A percentile compares a stretch with the other conserved stretches of the same genome.
Conservation (phyloP, 2,329 filamentous ascomycete species). For the Monosporascus sp. region DNA sequence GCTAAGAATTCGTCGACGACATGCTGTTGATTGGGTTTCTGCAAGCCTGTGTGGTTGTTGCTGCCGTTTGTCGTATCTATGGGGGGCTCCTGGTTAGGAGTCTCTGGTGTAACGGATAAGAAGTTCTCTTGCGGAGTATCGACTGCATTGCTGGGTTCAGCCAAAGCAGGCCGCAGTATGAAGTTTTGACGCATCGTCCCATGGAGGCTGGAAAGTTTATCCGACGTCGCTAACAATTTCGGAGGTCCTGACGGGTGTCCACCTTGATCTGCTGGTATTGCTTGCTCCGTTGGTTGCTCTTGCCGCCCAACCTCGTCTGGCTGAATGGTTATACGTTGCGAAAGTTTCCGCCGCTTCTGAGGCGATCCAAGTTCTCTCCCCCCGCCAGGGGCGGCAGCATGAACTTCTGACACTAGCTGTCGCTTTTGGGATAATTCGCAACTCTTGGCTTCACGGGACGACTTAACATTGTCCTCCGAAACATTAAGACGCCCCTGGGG, state of each 20-base stretch:
- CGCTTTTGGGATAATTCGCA: too few relatives aligned
- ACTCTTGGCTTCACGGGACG: too few relatives aligned
- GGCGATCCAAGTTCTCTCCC: background rate
- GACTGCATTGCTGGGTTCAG: background rate
- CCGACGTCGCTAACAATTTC: background rate
- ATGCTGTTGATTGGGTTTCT: too few relatives aligned
- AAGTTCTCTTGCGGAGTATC: background rate
- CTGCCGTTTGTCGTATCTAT: too few relatives aligned
- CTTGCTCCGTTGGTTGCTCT: background rate
- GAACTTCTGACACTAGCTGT: too few relatives aligned
- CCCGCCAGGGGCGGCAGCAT: too few relatives aligned
- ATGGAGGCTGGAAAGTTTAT: background rate
- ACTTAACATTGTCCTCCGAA: background rate
- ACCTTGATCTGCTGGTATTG: background rate
- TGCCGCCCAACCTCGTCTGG: background rate
- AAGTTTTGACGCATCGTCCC: background rate
- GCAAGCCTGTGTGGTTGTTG: too few relatives aligned
- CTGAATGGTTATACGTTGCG: background rate
- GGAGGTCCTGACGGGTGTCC: background rate
- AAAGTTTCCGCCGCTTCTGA: conserved; percentile 1
- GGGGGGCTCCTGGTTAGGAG: too few relatives aligned
- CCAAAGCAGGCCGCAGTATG: background rate
- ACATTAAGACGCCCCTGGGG: background rate
- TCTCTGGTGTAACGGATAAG: too few relatives aligned
- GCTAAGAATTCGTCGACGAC: too few relatives aligned